These are phyloP conservation scores for Gillenia trifoliata DNA, from an alignment of 306 rosid genomes.

Conservation along the genomic window DNA sequence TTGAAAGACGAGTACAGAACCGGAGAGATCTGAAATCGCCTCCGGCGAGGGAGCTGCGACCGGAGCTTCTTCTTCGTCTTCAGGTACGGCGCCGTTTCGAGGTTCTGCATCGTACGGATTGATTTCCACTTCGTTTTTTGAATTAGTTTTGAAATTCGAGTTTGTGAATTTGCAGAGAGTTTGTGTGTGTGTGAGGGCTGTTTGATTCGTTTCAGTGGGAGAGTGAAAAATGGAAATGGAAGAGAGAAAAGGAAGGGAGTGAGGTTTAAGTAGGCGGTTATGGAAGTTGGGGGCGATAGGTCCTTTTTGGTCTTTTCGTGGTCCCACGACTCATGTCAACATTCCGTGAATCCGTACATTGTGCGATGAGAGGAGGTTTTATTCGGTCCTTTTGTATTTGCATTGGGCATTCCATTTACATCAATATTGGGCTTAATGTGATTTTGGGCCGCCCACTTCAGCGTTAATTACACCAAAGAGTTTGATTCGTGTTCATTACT, in stretches of 20 bases:
- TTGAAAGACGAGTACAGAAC: conserved; percentile 25
- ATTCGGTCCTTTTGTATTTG: neutral
- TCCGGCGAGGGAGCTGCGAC: conserved; percentile 59
- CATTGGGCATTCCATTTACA: neutral
- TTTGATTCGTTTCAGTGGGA: neutral
- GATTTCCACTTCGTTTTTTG: conserved; percentile 35
- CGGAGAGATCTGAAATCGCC: conserved; percentile 52
- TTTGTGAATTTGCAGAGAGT: conserved; percentile 3
- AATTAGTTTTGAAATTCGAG: neutral
- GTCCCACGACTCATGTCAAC: conserved; percentile 19
- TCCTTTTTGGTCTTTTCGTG: conserved; percentile 20
- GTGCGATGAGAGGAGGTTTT: neutral
- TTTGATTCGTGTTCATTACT: too few relatives aligned
- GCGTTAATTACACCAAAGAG: too few relatives aligned
- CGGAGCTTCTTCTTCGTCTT: conserved; percentile 71
- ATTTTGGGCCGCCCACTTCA: neutral
- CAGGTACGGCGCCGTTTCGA: conserved; percentile 3
- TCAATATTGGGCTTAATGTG: neutral
- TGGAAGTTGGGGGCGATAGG: conserved; percentile 21
- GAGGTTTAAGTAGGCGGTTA: conserved; percentile 39
- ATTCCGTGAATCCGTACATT: neutral
- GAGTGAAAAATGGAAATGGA: neutral
- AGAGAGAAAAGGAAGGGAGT: conserved; percentile 16
- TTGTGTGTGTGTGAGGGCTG: neutral
- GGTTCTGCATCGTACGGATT: conserved; percentile 34